Evolutionary conservation across 1,284 basidiomycete species (phyloP).

Genomic region (Trichosporon sp.): DNA sequence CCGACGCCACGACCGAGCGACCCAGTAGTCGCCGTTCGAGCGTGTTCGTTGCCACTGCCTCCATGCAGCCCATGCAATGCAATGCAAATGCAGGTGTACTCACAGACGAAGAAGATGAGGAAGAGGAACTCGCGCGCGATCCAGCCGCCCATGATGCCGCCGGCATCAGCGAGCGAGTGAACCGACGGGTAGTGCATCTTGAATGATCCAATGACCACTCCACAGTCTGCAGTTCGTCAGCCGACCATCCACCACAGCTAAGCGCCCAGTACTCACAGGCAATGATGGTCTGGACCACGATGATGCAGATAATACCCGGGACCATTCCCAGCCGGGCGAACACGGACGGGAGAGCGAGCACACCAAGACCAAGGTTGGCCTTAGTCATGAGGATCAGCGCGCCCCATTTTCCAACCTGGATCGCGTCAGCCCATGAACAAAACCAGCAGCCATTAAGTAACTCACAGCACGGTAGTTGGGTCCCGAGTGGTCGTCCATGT

Average conservation of each 20-base stretch:
- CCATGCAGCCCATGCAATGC: too few relatives aligned
- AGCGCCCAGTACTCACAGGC: slow-evolving; percentile 26
- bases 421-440: not conserved
- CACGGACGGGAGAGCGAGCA: slow-evolving; percentile 36
- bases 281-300: slow-evolving; percentile 33
- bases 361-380: slow-evolving; percentile 40
- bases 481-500: slow-evolving; percentile 22
- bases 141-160: slow-evolving; percentile 27
- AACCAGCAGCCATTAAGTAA: not conserved
- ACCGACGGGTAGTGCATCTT: slow-evolving; percentile 25
- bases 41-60: not conserved
- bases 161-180: slow-evolving; percentile 31
- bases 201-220: slow-evolving; percentile 23
- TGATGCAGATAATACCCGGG: slow-evolving; percentile 35
- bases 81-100: not conserved
- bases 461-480: slow-evolving; percentile 34
- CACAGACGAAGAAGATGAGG: slow-evolving; percentile 10
- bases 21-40: not conserved
- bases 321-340: slow-evolving; percentile 33
- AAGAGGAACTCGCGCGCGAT: not conserved
- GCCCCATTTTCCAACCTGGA: slow-evolving; percentile 20
- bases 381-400: slow-evolving; percentile 30
- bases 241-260: not conserved
- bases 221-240: slow-evolving; percentile 13
- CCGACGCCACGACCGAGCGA: not conserved